Percentiles rank a stretch among this genome's conserved stretches.
These are phyloP conservation scores for Monilinia fructicola DNA, from an alignment of 2,329 filamentous ascomycete genomes.

Conservation along the genomic window DNA sequence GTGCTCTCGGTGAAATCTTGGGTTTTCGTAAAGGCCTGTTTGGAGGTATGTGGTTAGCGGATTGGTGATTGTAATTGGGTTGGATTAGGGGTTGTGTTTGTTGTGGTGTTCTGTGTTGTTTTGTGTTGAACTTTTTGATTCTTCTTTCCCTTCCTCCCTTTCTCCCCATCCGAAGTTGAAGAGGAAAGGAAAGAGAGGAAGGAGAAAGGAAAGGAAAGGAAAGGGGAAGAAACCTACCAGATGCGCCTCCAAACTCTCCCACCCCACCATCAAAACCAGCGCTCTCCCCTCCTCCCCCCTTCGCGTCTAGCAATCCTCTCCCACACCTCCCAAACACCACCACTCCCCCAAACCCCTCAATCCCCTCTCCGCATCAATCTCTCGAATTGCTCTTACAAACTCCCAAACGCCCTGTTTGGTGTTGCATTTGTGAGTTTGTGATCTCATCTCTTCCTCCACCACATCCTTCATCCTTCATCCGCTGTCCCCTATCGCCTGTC, in stretches of 20 bases:
- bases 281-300: slow-evolving; percentile 27
- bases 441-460: too few relatives aligned
- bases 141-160: background rate
- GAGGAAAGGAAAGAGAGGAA: background rate
- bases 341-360: background rate
- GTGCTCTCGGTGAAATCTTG: slow-evolving; percentile 28
- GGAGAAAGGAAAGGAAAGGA: background rate
- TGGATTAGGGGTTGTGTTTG: background rate
- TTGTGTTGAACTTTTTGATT: too few relatives aligned
- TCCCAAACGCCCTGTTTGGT: background rate
- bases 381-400: background rate
- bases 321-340: background rate
- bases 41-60: too few relatives aligned
- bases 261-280: slow-evolving; percentile 28
- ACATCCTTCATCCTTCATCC: too few relatives aligned
- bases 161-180: background rate
- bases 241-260: slow-evolving; percentile 34
- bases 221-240: slow-evolving; percentile 23
- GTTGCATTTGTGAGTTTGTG: background rate
- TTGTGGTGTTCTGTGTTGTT: too few relatives aligned
- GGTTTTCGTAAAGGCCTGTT: slow-evolving; percentile 30
- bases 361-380: background rate
- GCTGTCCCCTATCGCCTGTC: too few relatives aligned
- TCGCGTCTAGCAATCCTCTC: slow-evolving; percentile 9
- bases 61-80: too few relatives aligned